Conservation (phyloP, 2,329 filamentous ascomycete genomes). For the Nothomitra cinnamomea region DNA sequence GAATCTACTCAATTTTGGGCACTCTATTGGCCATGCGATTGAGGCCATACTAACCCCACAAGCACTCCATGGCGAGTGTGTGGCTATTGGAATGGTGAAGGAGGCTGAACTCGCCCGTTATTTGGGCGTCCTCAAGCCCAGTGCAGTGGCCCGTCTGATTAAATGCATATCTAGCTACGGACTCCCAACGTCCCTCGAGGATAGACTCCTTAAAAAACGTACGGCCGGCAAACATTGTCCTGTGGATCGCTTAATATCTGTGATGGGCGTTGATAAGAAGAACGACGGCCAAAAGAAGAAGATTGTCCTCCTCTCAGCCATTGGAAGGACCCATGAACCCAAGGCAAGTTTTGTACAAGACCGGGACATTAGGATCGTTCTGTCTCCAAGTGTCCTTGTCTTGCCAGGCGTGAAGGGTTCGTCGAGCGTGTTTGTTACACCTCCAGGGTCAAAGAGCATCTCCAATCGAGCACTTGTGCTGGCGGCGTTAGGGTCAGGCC, state of each 20-base stretch:
- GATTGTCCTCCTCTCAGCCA: conserved; percentile 78
- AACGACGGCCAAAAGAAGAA: conserved; percentile 93
- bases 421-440: conserved; percentile 58
- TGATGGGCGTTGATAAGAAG: conserved; percentile 98
- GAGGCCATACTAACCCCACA: conserved; percentile 93
- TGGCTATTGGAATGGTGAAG: conserved; percentile 96
- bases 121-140: conserved; percentile 68
- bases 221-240: conserved; percentile 78
- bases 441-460: conserved; percentile 93
- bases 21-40: conserved; percentile 93
- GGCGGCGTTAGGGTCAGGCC: conserved; percentile 72
- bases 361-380: conserved; percentile 60
- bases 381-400: conserved; percentile 64
- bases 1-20: conserved; percentile 92
- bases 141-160: conserved; percentile 71
- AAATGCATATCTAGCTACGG: conserved; percentile 95
- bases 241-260: conserved; percentile 68
- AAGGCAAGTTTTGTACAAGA: conserved; percentile 84
- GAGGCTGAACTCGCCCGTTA: conserved; percentile 87
- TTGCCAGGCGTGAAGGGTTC: conserved; percentile 50
- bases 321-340: conserved; percentile 74
- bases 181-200: conserved; percentile 67
- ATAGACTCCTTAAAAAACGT: conserved; percentile 65
- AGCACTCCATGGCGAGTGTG: conserved; percentile 85
- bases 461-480: conserved; percentile 92